phyloP scores from a whole-genome alignment of 2,329 filamentous ascomycete genomes.

The Penicillium sp. region DNA sequence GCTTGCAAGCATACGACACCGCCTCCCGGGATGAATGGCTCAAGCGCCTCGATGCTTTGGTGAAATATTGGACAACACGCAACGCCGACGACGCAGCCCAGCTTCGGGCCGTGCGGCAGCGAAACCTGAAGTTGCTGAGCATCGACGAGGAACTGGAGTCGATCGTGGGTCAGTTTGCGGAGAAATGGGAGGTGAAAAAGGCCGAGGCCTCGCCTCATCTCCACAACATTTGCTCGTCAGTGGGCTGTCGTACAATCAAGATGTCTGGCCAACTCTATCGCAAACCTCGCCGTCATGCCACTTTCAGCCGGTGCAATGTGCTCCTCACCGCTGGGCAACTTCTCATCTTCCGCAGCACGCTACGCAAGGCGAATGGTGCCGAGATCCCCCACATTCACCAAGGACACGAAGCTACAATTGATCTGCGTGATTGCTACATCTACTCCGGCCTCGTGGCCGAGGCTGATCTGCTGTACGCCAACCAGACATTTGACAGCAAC shows the following conservation, averaged over 20 bases:
- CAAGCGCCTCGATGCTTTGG: conserved; percentile 52
- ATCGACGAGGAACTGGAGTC: conserved; percentile 65
- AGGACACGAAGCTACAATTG: conserved; percentile 55
- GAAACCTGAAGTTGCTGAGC: conserved; percentile 56
- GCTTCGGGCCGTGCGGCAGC: conserved; percentile 53
- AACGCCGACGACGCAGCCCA: conserved; percentile 53
- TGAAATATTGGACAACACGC: conserved; percentile 60
- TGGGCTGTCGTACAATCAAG: conserved; percentile 57
- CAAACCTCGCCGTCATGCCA: conserved; percentile 59
- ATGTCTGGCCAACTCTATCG: conserved; percentile 60
- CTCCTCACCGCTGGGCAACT: conserved; percentile 58
- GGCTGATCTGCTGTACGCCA: conserved; percentile 59
- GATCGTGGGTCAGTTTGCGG: conserved; percentile 60
- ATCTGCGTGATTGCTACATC: conserved; percentile 61
- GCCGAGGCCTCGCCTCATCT: conserved; percentile 59
- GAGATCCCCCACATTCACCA: conserved; percentile 59
- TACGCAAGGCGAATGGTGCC: conserved; percentile 53
- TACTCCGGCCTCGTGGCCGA: conserved; percentile 62
- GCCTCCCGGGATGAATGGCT: conserved; percentile 60
- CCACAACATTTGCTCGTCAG: conserved; percentile 66
- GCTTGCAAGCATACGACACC: conserved; percentile 57
- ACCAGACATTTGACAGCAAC: conserved; percentile 61
- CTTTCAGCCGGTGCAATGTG: conserved; percentile 58
- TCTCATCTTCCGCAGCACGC: conserved; percentile 58
- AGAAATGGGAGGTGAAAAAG: conserved; percentile 64